A percentile compares a stretch with the other conserved stretches of the same genome.
Evolutionary conservation across 768 basidiomycete genomes (phyloP).

Genomic region (Suillus sp.): DNA sequence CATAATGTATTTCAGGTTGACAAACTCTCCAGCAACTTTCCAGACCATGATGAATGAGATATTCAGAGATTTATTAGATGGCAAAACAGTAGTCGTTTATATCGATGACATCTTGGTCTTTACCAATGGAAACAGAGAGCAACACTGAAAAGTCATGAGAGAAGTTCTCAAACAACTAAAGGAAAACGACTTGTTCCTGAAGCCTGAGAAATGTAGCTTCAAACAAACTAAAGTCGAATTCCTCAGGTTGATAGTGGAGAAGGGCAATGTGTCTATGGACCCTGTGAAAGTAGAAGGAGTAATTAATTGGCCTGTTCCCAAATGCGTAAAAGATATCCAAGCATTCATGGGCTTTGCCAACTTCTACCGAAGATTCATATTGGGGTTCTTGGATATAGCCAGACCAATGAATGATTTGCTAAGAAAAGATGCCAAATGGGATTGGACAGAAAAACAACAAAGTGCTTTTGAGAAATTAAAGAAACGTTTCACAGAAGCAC

Average conservation of each 20-base stretch:
- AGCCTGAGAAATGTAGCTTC: slow-evolving; percentile 42
- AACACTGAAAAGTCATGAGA: slow-evolving; percentile 18
- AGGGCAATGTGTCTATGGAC: slow-evolving; percentile 33
- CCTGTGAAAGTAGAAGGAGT: slow-evolving; percentile 34
- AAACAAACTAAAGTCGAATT: slow-evolving; percentile 28
- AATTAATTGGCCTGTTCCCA: slow-evolving; percentile 31
- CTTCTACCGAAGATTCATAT: slow-evolving; percentile 35
- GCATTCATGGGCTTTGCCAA: slow-evolving; percentile 33
- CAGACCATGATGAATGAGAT: slow-evolving; percentile 36
- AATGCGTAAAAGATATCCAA: slow-evolving; percentile 21
- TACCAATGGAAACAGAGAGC: slow-evolving; percentile 17
- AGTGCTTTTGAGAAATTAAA: slow-evolving; percentile 36
- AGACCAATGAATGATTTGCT: slow-evolving; percentile 30
- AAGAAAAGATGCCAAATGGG: slow-evolving; percentile 25
- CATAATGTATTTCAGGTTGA: slow-evolving; percentile 43
- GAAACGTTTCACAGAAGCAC: slow-evolving; percentile 26
- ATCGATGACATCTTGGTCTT: slow-evolving; percentile 47
- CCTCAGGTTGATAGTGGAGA: slow-evolving; percentile 33
- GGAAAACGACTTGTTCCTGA: slow-evolving; percentile 37
- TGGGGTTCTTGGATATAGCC: slow-evolving; percentile 29
- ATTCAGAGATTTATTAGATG: slow-evolving; percentile 31
- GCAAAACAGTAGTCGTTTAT: slow-evolving; percentile 43
- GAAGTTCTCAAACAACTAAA: slow-evolving; percentile 30
- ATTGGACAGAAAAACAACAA: slow-evolving; percentile 27
- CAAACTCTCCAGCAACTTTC: slow-evolving; percentile 42